Base-by-base conservation (phyloP, 495 filamentous ascomycete species). In the Penicillium pancosmium region DNA sequence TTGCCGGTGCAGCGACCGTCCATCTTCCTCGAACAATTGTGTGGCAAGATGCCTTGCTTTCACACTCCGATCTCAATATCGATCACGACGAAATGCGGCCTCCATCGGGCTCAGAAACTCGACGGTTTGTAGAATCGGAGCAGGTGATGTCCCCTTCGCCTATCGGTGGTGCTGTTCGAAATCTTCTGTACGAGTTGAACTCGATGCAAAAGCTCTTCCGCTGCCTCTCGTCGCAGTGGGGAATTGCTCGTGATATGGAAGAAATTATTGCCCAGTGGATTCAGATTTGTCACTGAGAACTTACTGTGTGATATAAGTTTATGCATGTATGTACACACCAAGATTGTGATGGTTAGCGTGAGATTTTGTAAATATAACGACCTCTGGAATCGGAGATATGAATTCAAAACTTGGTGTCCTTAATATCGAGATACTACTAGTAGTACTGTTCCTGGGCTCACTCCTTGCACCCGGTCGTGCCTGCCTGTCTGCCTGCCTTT, bases 141-240 rank as follows among this genome's bases (percentile, higher is more conserved):
- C 63, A 59, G 36, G 65, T 62, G 0, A 52, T 65, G 8, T 57
- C 68, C 3, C 57, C 63, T 0, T 18, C 16, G 40, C 55, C 65
- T 6, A 57, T 59, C 5, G 56, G 69, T 27, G 72, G 67, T 0
- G 64, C 63, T 1, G 64, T 62, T 11, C 68, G 73, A 35, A 80
- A 80, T 61, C 59, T 81, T 23, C 57, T 80, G 12, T 81, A 81
- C 63, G 78, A 81, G 55, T 64, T 81, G 55, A 80, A 80, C 53
- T 78, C 76, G 15, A 78, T 80, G 66, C 78, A 79, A 60, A 81
- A 80, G 59, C 64, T 81, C 4, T 80, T 81, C 55, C 70, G 77
- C 16, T 80, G 78, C 53, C 61, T 81, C 4, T 72, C 67, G 16
- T 74, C 73, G 3, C 78, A 81, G 55, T 81, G 78, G 78, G 78